Conservation (phyloP, 495 filamentous ascomycete species). For the Penicillium pulvis region DNA sequence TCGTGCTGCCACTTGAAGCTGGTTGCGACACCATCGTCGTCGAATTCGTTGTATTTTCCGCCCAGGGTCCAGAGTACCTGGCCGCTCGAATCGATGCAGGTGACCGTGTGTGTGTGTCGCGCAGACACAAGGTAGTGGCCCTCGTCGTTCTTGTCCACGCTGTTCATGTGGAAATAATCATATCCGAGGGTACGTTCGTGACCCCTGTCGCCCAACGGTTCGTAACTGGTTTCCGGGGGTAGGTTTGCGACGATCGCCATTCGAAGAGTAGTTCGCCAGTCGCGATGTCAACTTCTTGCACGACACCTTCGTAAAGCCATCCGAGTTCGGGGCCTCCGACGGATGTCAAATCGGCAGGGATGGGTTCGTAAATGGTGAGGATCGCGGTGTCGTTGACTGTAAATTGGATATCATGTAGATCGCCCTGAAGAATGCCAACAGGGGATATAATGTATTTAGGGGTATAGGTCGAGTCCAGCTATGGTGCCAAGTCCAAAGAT, state of each 20-base stretch:
- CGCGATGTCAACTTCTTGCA: constrained; percentile 48
- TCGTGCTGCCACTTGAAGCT: constrained; percentile 58
- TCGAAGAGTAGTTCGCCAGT: constrained; percentile 45
- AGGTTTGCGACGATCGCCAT: constrained; percentile 40
- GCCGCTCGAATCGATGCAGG: constrained; percentile 52
- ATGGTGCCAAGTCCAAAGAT: neutral
- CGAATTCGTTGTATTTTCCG: constrained; percentile 51
- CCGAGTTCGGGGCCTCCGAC: constrained; percentile 46
- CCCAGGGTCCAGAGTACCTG: constrained; percentile 57
- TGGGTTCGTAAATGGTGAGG: constrained; percentile 53
- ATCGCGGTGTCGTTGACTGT: constrained; percentile 52
- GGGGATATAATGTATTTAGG: constrained; percentile 40
- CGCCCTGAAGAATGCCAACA: constrained; percentile 33
- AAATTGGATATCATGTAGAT: constrained; percentile 50
- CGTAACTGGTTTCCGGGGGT: constrained; percentile 26
- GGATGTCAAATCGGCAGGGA: constrained; percentile 44
- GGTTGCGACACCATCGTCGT: constrained; percentile 42
- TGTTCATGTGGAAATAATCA: constrained; percentile 63
- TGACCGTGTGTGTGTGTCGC: constrained; percentile 50
- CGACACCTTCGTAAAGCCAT: constrained; percentile 46
- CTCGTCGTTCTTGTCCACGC: constrained; percentile 54
- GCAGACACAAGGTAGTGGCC: constrained; percentile 59
- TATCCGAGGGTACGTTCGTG: constrained; percentile 21
- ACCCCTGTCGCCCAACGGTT: constrained; percentile 24
- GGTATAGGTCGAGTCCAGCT: constrained; percentile 52